Evolutionary conservation across 441 rosid species (phyloP).

Genomic region (Flueggea neowawraea): DNA sequence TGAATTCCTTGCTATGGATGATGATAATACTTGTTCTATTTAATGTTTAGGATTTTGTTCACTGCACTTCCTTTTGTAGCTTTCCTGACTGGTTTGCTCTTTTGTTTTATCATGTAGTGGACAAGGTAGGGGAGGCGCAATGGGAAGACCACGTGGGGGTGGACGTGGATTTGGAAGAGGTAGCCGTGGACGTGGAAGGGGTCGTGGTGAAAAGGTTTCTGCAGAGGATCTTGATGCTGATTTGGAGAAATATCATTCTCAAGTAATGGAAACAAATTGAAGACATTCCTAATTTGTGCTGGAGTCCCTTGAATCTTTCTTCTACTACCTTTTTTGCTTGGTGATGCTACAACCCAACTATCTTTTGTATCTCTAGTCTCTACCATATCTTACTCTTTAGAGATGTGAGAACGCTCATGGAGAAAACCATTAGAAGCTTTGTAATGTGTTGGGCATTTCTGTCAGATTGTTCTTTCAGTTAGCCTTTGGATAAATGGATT

Average conservation of each 20-base stretch:
- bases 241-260: slow-evolving; percentile 75
- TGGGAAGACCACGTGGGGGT: slow-evolving; percentile 56
- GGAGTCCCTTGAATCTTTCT: slow-evolving; percentile 20
- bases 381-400: slow-evolving; percentile 24
- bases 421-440: slow-evolving; percentile 30
- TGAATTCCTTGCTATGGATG: no score
- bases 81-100: not conserved
- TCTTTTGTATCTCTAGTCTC: slow-evolving; percentile 38
- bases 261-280: slow-evolving; percentile 75
- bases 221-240: slow-evolving; percentile 97
- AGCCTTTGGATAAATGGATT: slow-evolving; percentile 33
- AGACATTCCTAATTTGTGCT: slow-evolving; percentile 16
- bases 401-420: slow-evolving; percentile 15
- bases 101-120: slow-evolving; percentile 27
- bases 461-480: slow-evolving; percentile 32
- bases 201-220: slow-evolving; percentile 74
- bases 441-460: slow-evolving; percentile 35
- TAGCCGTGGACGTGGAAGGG: slow-evolving; percentile 72
- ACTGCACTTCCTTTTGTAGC: not conserved
- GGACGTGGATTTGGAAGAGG: slow-evolving; percentile 44
- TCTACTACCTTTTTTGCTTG: slow-evolving; percentile 26
- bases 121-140: slow-evolving; percentile 50
- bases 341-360: slow-evolving; percentile 25
- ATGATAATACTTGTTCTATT: not conserved
- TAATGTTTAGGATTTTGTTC: not conserved